Evolutionary conservation across 176 grass and related monocot genomes (phyloP).

Genomic region (Canna indica): DNA sequence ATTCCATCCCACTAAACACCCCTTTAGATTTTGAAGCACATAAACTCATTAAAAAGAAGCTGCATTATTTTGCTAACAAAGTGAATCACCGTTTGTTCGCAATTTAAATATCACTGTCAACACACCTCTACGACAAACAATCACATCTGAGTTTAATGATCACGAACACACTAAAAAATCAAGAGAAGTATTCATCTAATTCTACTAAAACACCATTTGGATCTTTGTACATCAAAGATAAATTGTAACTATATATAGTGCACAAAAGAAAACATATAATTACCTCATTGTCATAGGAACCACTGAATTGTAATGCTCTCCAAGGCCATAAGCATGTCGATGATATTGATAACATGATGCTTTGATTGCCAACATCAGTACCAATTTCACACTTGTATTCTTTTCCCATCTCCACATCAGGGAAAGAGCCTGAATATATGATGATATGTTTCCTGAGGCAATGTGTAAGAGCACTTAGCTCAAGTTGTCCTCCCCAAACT

Average conservation of each 20-base stretch:
- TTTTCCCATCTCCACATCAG: constrained; percentile 88
- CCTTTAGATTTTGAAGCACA: no score
- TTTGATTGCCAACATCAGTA: constrained; percentile 11
- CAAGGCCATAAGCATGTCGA: constrained; percentile 74
- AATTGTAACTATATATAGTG: not conserved
- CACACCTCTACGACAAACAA: not conserved
- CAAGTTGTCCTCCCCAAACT: constrained; percentile 82
- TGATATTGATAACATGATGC: constrained; percentile 81
- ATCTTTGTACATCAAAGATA: not conserved
- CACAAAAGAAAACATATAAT: constrained; percentile 2
- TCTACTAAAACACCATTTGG: not conserved
- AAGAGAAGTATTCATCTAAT: not conserved
- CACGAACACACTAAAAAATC: not conserved
- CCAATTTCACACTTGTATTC: constrained; percentile 50
- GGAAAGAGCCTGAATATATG: constrained; percentile 83
- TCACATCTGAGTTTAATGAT: not conserved
- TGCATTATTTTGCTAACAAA: no score
- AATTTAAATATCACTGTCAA: not conserved
- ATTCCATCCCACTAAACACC: no score
- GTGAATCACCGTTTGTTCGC: no score
- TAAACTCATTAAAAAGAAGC: no score
- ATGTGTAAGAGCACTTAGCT: constrained; percentile 73
- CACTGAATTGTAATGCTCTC: constrained; percentile 90
- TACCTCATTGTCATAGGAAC: constrained; percentile 25
- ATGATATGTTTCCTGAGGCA: constrained; percentile 78